Percentiles rank a stretch among this genome's conserved stretches.
Evolutionary conservation across 2,329 filamentous ascomycete species (phyloP).

Genomic region (Dichotomopilus funicola): DNA sequence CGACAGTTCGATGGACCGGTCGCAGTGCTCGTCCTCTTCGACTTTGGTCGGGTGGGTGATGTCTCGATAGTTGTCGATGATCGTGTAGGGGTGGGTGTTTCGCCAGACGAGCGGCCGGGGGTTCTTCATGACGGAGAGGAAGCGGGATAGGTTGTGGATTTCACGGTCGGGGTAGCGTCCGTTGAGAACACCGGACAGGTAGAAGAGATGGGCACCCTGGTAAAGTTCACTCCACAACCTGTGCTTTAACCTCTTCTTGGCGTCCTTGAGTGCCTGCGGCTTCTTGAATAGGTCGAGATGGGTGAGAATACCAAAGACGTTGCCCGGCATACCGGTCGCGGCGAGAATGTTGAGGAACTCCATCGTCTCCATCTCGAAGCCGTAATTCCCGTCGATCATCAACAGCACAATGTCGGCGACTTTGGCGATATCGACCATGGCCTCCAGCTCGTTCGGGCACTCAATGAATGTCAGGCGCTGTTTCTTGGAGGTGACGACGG

Average conservation of each 20-base stretch:
- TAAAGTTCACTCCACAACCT: conserved; percentile 96
- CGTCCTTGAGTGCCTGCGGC: conserved; percentile 81
- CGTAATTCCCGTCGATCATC: conserved; percentile 98
- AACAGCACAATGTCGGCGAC: conserved; percentile 94
- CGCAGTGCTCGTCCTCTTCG: conserved; percentile 81
- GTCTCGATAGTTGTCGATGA: conserved; percentile 92
- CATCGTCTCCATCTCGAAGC: conserved; percentile 99
- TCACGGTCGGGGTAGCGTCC: conserved; percentile 95
- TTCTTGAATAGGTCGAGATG: conserved; percentile 95
- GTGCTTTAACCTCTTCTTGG: conserved; percentile 95
- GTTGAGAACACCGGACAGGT: conserved; percentile 92
- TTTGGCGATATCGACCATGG: conserved; percentile 96
- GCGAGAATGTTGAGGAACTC: conserved; percentile 93
- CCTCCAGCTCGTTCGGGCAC: conserved; percentile 92
- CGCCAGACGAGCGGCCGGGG: conserved; percentile 93
- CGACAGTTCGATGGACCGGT: conserved; percentile 83
- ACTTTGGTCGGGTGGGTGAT: conserved; percentile 89
- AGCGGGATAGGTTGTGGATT: conserved; percentile 89
- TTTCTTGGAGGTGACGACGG: conserved; percentile 93
- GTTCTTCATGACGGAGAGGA: conserved; percentile 98
- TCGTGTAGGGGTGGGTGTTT: conserved; percentile 88
- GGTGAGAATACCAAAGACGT: conserved; percentile 94
- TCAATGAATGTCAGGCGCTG: conserved; percentile 92
- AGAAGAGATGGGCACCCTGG: conserved; percentile 94
- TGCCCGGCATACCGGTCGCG: conserved; percentile 96